Evolutionary conservation across 1,284 basidiomycete genomes (phyloP), one percentile per base, ranked within the genome.

Genomic region (Fomitiporia mediterranea): DNA sequence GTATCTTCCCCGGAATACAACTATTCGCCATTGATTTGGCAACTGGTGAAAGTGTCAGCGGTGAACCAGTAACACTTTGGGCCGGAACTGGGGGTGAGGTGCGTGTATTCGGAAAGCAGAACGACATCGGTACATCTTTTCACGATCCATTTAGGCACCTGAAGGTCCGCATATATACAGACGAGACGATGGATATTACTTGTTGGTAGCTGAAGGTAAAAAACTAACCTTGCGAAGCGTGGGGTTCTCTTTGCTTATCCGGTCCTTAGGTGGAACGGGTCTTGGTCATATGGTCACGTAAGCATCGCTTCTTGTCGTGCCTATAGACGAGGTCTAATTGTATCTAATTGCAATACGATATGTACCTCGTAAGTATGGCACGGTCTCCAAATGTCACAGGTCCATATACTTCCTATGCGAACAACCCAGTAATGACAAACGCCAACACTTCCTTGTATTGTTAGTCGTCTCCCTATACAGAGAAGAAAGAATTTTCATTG

Each of bases 121-220:
- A 55, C 23, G 35, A 19, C 35, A 17, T 27, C 11, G 17, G 43
- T 35, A 55, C n/a, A n/a, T 7, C 17, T 28, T 62, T 13, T 40
- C 32, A 42, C 3, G 15, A 6, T 37, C 19, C 60, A 3, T 68
- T 69, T 11, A 74, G 70, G 32, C 66, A 17, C 74, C 74, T 1
- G 72, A 75, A 62, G 74, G 73, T 21, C 74, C 74, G 37, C 74
- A 75, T 63, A 53, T 76, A 6, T 74, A 74, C 59, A 64, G 63
- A 39, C 67, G 74, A 60, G 70, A 75, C 54, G 66, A 64, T 2
- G 73, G 68, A 4, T 76, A 75, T 56, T 75, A 75, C 51, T 63
- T 76, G 19, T 64, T 75, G 40, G 72, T 75, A 54, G 74, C 74
- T 11, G 74, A 76, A 70, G 74, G 72, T 69, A 42, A 6, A 40